Evolutionary conservation across 2,329 filamentous ascomycete genomes (phyloP).

Genomic region (Coniochaeta hoffmannii): DNA sequence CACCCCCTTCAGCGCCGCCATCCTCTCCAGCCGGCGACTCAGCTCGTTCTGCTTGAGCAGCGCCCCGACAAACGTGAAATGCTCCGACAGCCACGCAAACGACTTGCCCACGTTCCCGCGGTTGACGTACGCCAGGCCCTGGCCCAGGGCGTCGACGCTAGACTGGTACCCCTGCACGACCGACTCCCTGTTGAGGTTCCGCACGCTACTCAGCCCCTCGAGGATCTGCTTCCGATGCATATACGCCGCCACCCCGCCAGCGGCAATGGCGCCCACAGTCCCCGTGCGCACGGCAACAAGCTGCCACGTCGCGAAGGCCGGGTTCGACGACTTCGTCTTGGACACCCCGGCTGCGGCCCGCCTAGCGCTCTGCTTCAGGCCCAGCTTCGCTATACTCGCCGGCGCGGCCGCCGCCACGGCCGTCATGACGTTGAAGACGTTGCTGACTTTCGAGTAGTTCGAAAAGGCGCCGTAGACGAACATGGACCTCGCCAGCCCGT

Average conservation of each 20-base stretch:
- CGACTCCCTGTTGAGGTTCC: slow-evolving; percentile 38
- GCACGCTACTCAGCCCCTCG: slow-evolving; percentile 36
- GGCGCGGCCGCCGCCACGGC: slow-evolving; percentile 44
- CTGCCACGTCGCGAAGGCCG: slow-evolving; percentile 48
- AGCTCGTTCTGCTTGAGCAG: slow-evolving; percentile 69
- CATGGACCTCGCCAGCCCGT: slow-evolving; percentile 54
- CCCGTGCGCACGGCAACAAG: slow-evolving; percentile 71
- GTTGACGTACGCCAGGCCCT: slow-evolving; percentile 50
- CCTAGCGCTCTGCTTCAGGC: slow-evolving; percentile 27
- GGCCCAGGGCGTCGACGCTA: slow-evolving; percentile 39
- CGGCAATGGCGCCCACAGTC: slow-evolving; percentile 72
- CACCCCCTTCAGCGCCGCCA: slow-evolving; percentile 54
- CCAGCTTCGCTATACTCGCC: slow-evolving; percentile 30
- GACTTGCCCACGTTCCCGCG: slow-evolving; percentile 56
- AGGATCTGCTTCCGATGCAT: slow-evolving; percentile 65
- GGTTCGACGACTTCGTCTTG: slow-evolving; percentile 15
- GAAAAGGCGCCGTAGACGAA: slow-evolving; percentile 54
- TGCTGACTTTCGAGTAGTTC: slow-evolving; percentile 50
- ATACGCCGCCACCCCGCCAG: slow-evolving; percentile 76
- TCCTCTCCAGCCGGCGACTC: slow-evolving; percentile 54
- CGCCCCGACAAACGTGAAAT: slow-evolving; percentile 79
- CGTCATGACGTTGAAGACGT: slow-evolving; percentile 50
- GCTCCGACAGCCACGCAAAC: slow-evolving; percentile 70
- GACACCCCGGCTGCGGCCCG: slow-evolving; percentile 13
- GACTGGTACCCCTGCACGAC: slow-evolving; percentile 41